Evolutionary conservation across 2,329 filamentous ascomycete genomes (phyloP).

Genomic region (Colletotrichum shisoi): DNA sequence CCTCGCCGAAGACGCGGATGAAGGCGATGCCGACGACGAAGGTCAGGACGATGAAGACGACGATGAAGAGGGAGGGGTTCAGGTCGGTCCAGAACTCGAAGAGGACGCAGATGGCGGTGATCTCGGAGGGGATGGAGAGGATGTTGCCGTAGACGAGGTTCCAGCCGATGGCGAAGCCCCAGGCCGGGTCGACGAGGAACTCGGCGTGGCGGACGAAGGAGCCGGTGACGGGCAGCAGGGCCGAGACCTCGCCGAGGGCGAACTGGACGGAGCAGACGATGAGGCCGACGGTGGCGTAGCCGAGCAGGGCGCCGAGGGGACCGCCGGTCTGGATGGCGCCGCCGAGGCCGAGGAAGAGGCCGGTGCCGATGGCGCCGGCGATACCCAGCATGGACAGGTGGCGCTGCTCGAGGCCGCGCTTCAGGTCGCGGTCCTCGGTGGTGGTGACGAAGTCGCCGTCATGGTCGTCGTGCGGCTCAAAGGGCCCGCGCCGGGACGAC

Average conservation of each 20-base stretch:
- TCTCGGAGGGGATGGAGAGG: conserved; percentile 52
- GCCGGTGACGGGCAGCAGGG: conserved; percentile 68
- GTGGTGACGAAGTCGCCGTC: conserved; percentile 57
- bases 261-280: conserved; percentile 66
- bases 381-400: conserved; percentile 70
- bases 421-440: conserved; percentile 59
- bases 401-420: conserved; percentile 60
- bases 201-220: conserved; percentile 68
- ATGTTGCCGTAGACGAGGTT: conserved; percentile 64
- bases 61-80: conserved; percentile 41
- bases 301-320: conserved; percentile 58
- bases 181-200: conserved; percentile 68
- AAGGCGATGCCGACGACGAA: conserved; percentile 39
- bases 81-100: conserved; percentile 43
- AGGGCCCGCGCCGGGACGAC: conserved; percentile 22
- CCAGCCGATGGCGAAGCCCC: conserved; percentile 64
- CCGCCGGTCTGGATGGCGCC: conserved; percentile 61
- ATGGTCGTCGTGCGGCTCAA: conserved; percentile 40
- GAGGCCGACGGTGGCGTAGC: conserved; percentile 64
- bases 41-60: conserved; percentile 41
- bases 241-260: conserved; percentile 67
- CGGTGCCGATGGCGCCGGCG: conserved; percentile 67
- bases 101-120: conserved; percentile 42
- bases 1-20: conserved; percentile 58
- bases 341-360: conserved; percentile 67